These are phyloP conservation scores for Zarea fungicola DNA, from an alignment of 2,329 filamentous ascomycete genomes.

Conservation along the genomic window DNA sequence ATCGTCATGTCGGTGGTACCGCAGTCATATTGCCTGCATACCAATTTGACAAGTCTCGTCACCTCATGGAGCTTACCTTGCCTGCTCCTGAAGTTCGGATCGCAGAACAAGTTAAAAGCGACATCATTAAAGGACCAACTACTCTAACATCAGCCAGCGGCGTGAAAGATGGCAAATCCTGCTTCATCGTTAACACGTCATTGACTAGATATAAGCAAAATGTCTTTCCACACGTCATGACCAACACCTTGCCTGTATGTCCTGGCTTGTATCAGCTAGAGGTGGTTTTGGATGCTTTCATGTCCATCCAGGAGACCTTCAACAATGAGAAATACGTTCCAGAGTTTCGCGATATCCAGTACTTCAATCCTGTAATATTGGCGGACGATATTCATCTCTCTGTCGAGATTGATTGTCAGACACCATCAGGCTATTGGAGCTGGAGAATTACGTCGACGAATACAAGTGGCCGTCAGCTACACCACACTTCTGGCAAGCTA, in stretches of 20 bases:
- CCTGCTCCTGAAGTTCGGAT: no score
- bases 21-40: constrained; percentile 35
- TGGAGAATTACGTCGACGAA: neutral
- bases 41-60: constrained; percentile 35
- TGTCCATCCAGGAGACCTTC: constrained; percentile 22
- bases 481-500: neutral
- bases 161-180: no score
- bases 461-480: neutral
- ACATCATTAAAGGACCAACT: no score
- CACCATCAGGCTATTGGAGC: neutral
- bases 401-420: constrained; percentile 24
- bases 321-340: constrained; percentile 26
- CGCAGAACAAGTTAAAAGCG: no score
- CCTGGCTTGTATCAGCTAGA: neutral
- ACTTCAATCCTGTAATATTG: no score
- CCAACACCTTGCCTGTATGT: neutral
- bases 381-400: no score
- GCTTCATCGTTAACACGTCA: no score
- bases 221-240: neutral
- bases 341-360: constrained; percentile 20
- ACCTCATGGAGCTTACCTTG: constrained; percentile 33
- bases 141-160: no score
- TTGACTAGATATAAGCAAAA: no score
- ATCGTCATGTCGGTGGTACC: constrained; percentile 20
- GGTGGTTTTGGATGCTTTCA: neutral